A percentile compares a stretch with the other conserved stretches of the same genome.
phyloP scores from a whole-genome alignment of 257 asterid genomes.

The Nemophila menziesii region DNA sequence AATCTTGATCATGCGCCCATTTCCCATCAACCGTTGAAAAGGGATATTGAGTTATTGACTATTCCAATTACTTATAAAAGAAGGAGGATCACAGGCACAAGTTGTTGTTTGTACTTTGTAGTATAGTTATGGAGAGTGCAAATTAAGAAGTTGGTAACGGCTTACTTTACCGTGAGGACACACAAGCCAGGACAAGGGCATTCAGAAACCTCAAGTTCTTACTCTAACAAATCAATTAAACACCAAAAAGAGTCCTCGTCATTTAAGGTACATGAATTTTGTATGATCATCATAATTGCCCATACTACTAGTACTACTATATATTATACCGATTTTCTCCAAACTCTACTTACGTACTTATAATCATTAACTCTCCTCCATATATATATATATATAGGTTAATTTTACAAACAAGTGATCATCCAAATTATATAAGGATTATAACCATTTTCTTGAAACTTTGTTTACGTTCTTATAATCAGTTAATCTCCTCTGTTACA shows the following conservation, averaged over 20 bases:
- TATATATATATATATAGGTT: neutral
- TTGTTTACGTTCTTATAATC: neutral
- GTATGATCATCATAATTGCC: slow-evolving; percentile 5
- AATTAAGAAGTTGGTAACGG: slow-evolving; percentile 27
- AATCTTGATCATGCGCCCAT: no score
- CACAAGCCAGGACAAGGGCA: slow-evolving; percentile 2
- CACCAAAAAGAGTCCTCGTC: slow-evolving; percentile 10
- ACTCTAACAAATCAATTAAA: neutral
- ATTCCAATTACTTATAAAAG: no score
- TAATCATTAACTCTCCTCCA: neutral
- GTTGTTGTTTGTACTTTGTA: no score
- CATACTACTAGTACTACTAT: no score
- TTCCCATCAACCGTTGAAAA: no score
- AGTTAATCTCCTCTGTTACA: neutral
- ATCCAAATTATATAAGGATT: no score
- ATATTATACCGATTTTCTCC: neutral
- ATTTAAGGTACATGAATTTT: slow-evolving; percentile 12
- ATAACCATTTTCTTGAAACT: neutral
- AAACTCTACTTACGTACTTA: neutral
- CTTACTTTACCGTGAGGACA: slow-evolving; percentile 20
- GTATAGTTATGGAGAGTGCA: no score
- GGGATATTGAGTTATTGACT: no score
- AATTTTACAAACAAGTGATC: neutral
- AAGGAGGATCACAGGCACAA: no score
- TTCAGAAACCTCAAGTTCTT: neutral